Conservation (phyloP, 2,329 filamentous ascomycete species). For the Hypoxylon sp. region DNA sequence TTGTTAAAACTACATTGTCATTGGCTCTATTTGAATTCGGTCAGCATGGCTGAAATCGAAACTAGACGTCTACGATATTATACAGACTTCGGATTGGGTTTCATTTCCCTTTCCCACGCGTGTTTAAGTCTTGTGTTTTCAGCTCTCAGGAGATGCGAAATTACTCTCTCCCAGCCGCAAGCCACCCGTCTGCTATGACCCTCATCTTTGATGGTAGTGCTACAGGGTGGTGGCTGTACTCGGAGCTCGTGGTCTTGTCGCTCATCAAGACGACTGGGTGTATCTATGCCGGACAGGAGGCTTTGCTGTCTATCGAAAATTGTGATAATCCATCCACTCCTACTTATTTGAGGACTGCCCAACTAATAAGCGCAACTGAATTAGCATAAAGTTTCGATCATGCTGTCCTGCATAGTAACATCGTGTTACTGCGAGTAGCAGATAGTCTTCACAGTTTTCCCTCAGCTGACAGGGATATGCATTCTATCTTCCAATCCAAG, state of each 20-base stretch:
- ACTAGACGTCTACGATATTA: not conserved
- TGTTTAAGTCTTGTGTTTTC: not conserved
- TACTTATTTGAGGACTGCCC: not conserved
- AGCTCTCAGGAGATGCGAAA: constrained; percentile 16
- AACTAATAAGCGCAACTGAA: not conserved
- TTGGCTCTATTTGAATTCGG: not conserved
- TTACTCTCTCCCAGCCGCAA: constrained; percentile 21
- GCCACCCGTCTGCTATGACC: constrained; percentile 1
- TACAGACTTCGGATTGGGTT: not conserved
- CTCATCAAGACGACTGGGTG: not conserved
- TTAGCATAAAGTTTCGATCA: not conserved
- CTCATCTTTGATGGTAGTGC: not conserved
- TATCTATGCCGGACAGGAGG: too few relatives aligned
- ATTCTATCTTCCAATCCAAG: constrained; percentile 13
- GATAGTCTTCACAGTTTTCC: constrained; percentile 6
- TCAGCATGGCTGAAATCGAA: constrained; percentile 3
- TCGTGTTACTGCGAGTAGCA: constrained; percentile 20
- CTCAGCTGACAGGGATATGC: constrained; percentile 31
- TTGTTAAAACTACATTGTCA: not conserved
- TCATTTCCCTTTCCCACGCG: not conserved
- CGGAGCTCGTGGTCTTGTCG: not conserved
- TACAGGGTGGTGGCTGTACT: not conserved
- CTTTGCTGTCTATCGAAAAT: not conserved
- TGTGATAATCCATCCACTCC: not conserved
- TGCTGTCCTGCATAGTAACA: constrained; percentile 20